Percentiles rank a stretch among this genome's conserved stretches.
Evolutionary conservation across 805 yeast genomes (phyloP).

Genomic region (Yamadazyma sp.): DNA sequence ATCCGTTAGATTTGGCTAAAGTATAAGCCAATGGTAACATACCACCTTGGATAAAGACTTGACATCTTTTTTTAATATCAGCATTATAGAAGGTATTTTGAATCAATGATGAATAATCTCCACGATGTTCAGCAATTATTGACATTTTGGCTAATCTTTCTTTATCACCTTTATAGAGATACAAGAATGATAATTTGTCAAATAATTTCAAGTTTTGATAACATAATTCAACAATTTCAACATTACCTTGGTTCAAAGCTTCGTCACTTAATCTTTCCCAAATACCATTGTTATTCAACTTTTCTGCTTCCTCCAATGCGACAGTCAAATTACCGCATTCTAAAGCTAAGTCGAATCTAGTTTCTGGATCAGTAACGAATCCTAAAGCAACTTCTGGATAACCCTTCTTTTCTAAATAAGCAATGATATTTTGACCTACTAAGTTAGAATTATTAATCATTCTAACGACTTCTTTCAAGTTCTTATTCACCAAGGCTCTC

Average conservation of each 20-base stretch:
- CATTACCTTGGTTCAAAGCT: slow-evolving; percentile 87
- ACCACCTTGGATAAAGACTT: slow-evolving; percentile 73
- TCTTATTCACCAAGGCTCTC: slow-evolving; percentile 83
- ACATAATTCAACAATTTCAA: slow-evolving; percentile 78
- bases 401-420: slow-evolving; percentile 90
- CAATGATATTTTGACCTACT: slow-evolving; percentile 96
- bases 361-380: slow-evolving; percentile 94
- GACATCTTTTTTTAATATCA: slow-evolving; percentile 71
- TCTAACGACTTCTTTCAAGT: slow-evolving; percentile 87
- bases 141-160: slow-evolving; percentile 81
- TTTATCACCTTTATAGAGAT: slow-evolving; percentile 77
- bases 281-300: slow-evolving; percentile 59
- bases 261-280: slow-evolving; percentile 86
- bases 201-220: slow-evolving; percentile 84
- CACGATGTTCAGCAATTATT: slow-evolving; percentile 83
- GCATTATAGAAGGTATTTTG: slow-evolving; percentile 79
- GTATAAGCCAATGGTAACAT: slow-evolving; percentile 89
- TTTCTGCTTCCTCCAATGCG: slow-evolving; percentile 86
- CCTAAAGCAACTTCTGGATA: slow-evolving; percentile 97
- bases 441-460: slow-evolving; percentile 83
- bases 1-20: slow-evolving; percentile 82
- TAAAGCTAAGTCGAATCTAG: slow-evolving; percentile 91
- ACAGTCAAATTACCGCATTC: slow-evolving; percentile 87
- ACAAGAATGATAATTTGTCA: slow-evolving; percentile 87
- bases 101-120: slow-evolving; percentile 73